Base-by-base conservation (phyloP, 345 rosid genomes). In the Aurinia saxatilis region DNA sequence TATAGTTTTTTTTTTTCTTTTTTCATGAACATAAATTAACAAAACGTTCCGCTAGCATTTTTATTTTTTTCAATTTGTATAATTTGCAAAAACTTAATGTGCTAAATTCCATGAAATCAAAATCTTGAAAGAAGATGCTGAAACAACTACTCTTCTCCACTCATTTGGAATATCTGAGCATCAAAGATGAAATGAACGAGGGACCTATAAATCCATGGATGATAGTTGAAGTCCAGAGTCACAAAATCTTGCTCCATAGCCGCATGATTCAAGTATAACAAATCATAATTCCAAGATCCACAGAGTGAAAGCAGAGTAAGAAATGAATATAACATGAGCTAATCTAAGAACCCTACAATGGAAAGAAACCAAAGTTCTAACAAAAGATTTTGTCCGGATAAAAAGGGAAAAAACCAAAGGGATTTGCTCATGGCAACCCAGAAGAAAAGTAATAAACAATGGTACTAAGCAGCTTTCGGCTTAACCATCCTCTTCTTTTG, bases 401-500 rank as follows among this genome's bases (percentile, higher is more conserved):
- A 50, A n/a, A 14, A 50, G 8, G 56, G 14, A 15, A 8, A 37
- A 53, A 44, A 23, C 2, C 45, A 35, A 68, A 42, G 56, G 55
- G 41, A 50, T 8, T 59, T 49, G n/a, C n/a, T n/a, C n/a, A n/a
- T n/a, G n/a, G n/a, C n/a, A n/a, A n/a, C n/a, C 48, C 23, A 14
- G 27, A 69, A 70, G 54, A 39, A 13, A 55, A 54, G 46, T 51
- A 40, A 65, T 3, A 42, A n/a, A n/a, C n/a, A n/a, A 9, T 19
- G 52, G 23, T 15, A 21, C 72, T 82, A 86, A 46, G 72, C 75
- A 31, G 85, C 73, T 67, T 86, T 86, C 0, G 78, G 65, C 65
- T 85, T 85, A 8, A 66, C 73, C 40, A 68, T 18, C 63, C 78
- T 85, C 90, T 84, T 89, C 88, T 82, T 87, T 56, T 69, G 56